Base-by-base conservation (phyloP, 805 yeast species). In the Schizosaccharomyces pombe region DNA sequence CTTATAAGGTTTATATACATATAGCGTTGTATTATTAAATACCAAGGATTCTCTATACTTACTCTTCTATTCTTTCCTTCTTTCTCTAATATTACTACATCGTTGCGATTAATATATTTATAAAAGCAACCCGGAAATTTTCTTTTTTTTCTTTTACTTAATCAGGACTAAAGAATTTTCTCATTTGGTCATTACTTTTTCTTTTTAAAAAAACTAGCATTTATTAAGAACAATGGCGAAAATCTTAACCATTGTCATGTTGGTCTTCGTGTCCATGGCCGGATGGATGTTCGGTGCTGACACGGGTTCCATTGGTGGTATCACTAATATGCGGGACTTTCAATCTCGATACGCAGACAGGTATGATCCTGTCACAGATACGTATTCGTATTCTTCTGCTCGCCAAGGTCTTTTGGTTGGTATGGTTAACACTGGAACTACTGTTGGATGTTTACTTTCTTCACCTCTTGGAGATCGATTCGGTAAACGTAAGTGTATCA, bases 251-350 rank as follows among this genome's bases (percentile, higher is more conserved):
- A 19, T 24, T 24, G 12, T 52, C 30, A 22, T 55, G 31, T 32
- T 49, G 49, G 32, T 52, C 29, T 55, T 52, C 47, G 52, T 52
- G 24, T 26, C 54, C 47, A 39, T 55, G 54, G 56, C 49, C 32
- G 54, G 54, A 9, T 32, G 52, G 30, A 55, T 55, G 47, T 55
- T 52, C 34, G 56, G 56, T 28, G 47, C 47, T 39, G 56, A 55
- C 43, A 52, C 54, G 9, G 56, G 56, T 32, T 30, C 49, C 32
- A 34, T 55, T 32, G 52, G 54, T 24, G 56, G 56, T 19, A 33
- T 55, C 16, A 47, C 47, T 16, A 47, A 22, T 24, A 55, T 55
- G 56, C 34, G 34, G n/a, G 52, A 52, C 31, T 55, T 55, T 26
- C 34, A 22, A 28, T 32, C 33, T 14, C 33, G 30, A 1, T 52